Evolutionary conservation across 345 rosid genomes (phyloP).

Genomic region (Salix arbutifolia): DNA sequence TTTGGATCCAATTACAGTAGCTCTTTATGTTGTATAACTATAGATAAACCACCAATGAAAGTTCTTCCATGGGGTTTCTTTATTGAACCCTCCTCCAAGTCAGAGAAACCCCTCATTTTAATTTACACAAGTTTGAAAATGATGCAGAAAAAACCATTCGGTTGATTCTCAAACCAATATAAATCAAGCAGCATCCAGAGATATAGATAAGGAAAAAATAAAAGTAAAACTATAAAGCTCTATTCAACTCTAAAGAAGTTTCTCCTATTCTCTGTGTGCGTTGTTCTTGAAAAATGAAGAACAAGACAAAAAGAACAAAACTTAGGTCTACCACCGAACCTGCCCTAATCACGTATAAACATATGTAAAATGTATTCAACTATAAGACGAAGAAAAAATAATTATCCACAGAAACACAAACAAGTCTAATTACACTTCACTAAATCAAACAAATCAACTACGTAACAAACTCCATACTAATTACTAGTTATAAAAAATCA

Average conservation of each 20-base stretch:
- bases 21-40: neutral
- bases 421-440: neutral
- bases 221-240: neutral
- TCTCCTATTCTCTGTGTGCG: neutral
- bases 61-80: neutral
- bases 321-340: neutral
- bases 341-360: neutral
- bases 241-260: neutral
- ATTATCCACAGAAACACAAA: neutral
- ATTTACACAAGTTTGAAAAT: neutral
- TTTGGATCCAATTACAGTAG: neutral
- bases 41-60: neutral
- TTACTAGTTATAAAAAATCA: neutral
- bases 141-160: neutral
- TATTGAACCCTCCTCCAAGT: neutral
- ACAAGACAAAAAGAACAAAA: neutral
- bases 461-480: neutral
- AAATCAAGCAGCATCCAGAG: neutral
- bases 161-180: neutral
- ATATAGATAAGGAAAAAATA: neutral
- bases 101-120: neutral
- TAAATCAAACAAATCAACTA: neutral
- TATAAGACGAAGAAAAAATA: neutral
- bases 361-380: neutral
- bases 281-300: neutral